Base-by-base conservation (phyloP, 805 yeast species). In the Candida morakotiae region DNA sequence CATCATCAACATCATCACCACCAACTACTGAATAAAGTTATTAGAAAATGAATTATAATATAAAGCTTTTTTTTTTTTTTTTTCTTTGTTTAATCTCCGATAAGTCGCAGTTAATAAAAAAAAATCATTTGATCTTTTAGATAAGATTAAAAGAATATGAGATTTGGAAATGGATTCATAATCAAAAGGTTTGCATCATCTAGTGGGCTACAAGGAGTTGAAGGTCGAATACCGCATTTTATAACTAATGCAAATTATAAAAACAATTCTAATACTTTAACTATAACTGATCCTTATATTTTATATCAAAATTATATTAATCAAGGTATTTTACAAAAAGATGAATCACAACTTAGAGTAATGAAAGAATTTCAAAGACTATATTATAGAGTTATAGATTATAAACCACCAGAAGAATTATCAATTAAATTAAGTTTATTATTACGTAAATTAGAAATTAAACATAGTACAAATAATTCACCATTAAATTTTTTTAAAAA, bases 311-410 rank as follows among this genome's bases (percentile, higher is more conserved):
- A 68, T 42, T 69, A 74, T 37, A 71, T 81, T 1, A 48, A 62
- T 1, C 60, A 65, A 31, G 86, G 86, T 2, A 39, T 70, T 2
- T 55, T 83, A 7, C 58, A 67, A 35, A 66, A 68, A 18, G 88
- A 83, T 48, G 73, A 67, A 16, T 62, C 64, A n/a, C 89, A 78
- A 52, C 58, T 75, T n/a, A 59, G 86, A 26, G 77, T 75, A 1
- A 82, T 79, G 49, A 69, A 73, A 22, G 82, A 77, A 55, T 72
- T 79, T 43, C 88, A 77, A 44, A 77, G 72, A 47, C 58, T 79
- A 10, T 81, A 79, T 49, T 61, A 68, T 39, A 60, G 83, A 9
- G 72, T 81, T 11, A 64, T 72, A 25, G 82, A 79, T 48, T 83
- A 83, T 52, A 48, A 47, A 3, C 87, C 88, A 0, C 70, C 78